Percentiles rank a stretch among this genome's conserved stretches.
phyloP scores from a whole-genome alignment of 1,284 basidiomycete genomes.

The Somion occarium region DNA sequence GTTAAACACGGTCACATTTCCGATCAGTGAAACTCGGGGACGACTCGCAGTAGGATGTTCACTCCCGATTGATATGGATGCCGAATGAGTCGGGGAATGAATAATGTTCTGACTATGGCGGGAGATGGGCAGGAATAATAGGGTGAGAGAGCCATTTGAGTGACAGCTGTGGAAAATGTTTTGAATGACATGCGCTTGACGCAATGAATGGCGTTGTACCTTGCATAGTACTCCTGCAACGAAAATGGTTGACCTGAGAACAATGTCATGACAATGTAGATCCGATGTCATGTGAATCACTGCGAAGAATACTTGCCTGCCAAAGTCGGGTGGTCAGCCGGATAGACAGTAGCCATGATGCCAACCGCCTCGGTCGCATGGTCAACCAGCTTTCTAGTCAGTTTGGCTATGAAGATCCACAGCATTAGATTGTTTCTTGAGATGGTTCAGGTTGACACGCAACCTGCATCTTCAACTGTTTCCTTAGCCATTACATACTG shows the following conservation, averaged over 20 bases:
- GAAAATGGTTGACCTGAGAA: constrained; percentile 50
- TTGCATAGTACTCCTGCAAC: constrained; percentile 56
- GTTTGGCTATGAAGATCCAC: too few relatives aligned
- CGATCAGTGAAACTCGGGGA: constrained; percentile 54
- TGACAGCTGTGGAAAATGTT: constrained; percentile 40
- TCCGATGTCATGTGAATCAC: background rate
- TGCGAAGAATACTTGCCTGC: constrained; percentile 28
- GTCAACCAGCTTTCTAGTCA: constrained; percentile 40
- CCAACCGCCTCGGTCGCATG: constrained; percentile 33
- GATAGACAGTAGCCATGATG: constrained; percentile 48
- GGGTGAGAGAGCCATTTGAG: constrained; percentile 53
- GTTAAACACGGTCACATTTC: constrained; percentile 42
- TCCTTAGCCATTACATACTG: constrained; percentile 16
- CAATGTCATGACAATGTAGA: constrained; percentile 11
- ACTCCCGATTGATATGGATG: constrained; percentile 49
- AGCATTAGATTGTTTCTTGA: too few relatives aligned
- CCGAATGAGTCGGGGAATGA: constrained; percentile 35
- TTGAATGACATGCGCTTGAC: background rate
- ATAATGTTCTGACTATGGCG: constrained; percentile 55
- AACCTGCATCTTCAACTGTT: constrained; percentile 28
- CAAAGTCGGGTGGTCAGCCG: constrained; percentile 35
- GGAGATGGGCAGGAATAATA: constrained; percentile 62
- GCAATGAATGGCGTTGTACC: constrained; percentile 20
- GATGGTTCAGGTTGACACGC: too few relatives aligned
- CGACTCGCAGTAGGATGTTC: constrained; percentile 37